Evolutionary conservation across 2,329 filamentous ascomycete genomes (phyloP).

Genomic region (Neurospora crassa): DNA sequence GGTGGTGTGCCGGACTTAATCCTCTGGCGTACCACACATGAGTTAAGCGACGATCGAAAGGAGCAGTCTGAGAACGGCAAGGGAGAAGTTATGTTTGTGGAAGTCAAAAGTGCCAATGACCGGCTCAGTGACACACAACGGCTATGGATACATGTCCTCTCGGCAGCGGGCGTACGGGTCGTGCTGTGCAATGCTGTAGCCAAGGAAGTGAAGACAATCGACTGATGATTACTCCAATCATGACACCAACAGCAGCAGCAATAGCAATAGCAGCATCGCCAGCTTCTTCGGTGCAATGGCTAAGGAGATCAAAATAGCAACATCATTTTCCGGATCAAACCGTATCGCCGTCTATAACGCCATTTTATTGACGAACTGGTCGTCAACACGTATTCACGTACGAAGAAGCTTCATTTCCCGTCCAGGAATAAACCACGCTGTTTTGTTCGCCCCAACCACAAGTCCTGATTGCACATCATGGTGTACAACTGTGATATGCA

Average conservation of each 20-base stretch:
- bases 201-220: slow-evolving; percentile 37
- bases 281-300: neutral
- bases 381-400: neutral
- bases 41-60: slow-evolving; percentile 15
- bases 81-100: slow-evolving; percentile 63
- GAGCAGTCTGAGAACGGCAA: slow-evolving; percentile 23
- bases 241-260: neutral
- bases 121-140: slow-evolving; percentile 90
- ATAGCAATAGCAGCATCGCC: neutral
- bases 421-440: neutral
- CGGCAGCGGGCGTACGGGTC: slow-evolving; percentile 73
- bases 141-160: slow-evolving; percentile 92
- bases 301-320: neutral
- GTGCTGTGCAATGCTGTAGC: slow-evolving; percentile 64
- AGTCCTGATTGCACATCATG: neutral
- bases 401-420: neutral
- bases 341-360: neutral
- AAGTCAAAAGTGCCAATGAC: slow-evolving; percentile 83
- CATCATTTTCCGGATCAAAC: neutral
- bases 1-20: slow-evolving; percentile 89
- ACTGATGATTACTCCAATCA: slow-evolving; percentile 14
- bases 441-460: neutral
- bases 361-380: neutral
- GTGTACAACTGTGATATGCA: neutral
- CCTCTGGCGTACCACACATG: slow-evolving; percentile 54